Evolutionary conservation across 2,329 filamentous ascomycete species (phyloP), one percentile per base, ranked within the genome.

Genomic region (Stromatinia cepivora): DNA sequence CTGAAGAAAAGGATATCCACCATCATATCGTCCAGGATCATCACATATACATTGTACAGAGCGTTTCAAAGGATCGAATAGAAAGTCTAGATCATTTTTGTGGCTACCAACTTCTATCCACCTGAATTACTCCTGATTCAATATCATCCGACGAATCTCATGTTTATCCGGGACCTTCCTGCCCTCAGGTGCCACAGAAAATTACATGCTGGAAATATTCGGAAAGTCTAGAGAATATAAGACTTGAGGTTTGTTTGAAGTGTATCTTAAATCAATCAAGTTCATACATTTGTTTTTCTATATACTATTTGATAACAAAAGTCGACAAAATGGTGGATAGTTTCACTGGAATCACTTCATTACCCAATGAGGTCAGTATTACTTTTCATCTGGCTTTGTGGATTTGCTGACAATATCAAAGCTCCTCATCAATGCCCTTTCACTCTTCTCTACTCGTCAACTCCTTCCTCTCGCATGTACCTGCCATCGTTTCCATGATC

Each of bases 401-500:
- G 31, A 67, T 22, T 65, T 25, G 46, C 50, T 65, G 39, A 45
- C 42, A 36, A 48, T 42, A 34, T 56, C 4, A 46, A 67, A 87
- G 85, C 80, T 88, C 70, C 80, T 87, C 50, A 81, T 84, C 65
- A 80, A 83, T 45, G 81, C 85, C 59, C 78, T 89, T 28, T 80
- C 81, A 4, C 75, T 77, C 11, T 82, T 89, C 66, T 75, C 81
- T 7, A 85, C 85, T 8, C 79, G 79, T 66, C 77, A 81, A n/a
- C 82, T 90, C 62, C 82, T 92, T 39, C 82, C 83, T 20, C 76
- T 91, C 68, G 84, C 87, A 54, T 76, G 83, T 58, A 82, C 90
- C 67, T 91, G 85, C 67, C 87, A 84, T 42, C 88, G 86, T 52
- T 86, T 93, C 75, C 84, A 90, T 77, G 85, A 83, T 53, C 77